Percentiles rank a stretch among this genome's conserved stretches.
phyloP scores from a whole-genome alignment of 345 rosid genomes.

The Salix viminalis region DNA sequence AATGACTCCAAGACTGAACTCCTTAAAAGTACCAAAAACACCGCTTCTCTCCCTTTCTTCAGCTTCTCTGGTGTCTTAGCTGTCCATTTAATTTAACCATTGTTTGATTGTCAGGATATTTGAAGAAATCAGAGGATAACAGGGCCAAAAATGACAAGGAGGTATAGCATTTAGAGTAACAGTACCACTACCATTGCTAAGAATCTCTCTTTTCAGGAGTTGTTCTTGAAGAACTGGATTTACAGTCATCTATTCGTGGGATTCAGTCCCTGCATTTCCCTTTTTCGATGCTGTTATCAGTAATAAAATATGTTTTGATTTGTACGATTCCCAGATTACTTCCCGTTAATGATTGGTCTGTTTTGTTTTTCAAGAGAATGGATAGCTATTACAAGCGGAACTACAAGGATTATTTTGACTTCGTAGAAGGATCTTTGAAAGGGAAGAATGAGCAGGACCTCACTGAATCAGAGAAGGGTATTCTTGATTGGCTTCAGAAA shows the following conservation, averaged over 20 bases:
- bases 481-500: slow-evolving; percentile 74
- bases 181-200: not conserved
- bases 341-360: not conserved
- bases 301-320: not conserved
- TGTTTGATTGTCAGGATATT: slow-evolving; percentile 42
- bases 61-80: not conserved
- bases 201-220: not conserved
- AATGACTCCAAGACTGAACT: slow-evolving; percentile 51
- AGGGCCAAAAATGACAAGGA: slow-evolving; percentile 79
- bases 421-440: slow-evolving; percentile 56
- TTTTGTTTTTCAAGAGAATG: slow-evolving; percentile 44
- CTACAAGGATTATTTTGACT: slow-evolving; percentile 81
- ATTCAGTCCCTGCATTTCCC: not conserved
- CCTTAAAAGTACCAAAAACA: slow-evolving; percentile 47
- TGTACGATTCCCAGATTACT: not conserved
- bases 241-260: not conserved
- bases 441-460: slow-evolving; percentile 62
- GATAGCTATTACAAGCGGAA: slow-evolving; percentile 82
- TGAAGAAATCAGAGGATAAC: slow-evolving; percentile 85
- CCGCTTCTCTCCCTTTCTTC: not conserved
- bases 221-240: not conserved
- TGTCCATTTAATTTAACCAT: not conserved
- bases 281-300: not conserved
- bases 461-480: slow-evolving; percentile 67
- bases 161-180: slow-evolving; percentile 29